Percentiles rank a stretch among this genome's conserved stretches.
Conservation (phyloP, 1,284 basidiomycete species). For the Heterobasidion annosum region DNA sequence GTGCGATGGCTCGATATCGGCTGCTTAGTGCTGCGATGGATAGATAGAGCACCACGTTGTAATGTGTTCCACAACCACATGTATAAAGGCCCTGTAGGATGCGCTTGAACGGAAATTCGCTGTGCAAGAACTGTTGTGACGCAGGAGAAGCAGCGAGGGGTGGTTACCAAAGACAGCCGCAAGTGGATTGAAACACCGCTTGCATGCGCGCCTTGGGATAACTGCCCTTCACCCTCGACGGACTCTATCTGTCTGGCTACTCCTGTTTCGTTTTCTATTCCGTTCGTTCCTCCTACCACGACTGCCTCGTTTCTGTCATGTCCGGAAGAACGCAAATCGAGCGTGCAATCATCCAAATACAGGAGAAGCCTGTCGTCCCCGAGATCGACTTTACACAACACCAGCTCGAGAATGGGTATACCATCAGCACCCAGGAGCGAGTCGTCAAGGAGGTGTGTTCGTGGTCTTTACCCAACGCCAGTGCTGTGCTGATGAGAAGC, state of each 20-base stretch:
- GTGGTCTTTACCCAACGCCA: not conserved
- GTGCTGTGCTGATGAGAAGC: not conserved
- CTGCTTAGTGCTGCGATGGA: too few relatives aligned
- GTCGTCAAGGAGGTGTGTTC: slow-evolving; percentile 71
- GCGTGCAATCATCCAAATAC: slow-evolving; percentile 68
- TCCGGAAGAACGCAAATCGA: slow-evolving; percentile 38
- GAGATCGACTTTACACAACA: slow-evolving; percentile 87
- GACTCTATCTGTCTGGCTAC: not conserved
- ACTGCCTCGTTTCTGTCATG: not conserved
- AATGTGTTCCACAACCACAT: too few relatives aligned
- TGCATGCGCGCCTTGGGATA: not conserved
- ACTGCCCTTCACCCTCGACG: not conserved
- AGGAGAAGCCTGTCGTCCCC: slow-evolving; percentile 51
- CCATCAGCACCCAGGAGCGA: slow-evolving; percentile 80
- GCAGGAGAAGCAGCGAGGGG: not conserved
- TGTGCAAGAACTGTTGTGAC: not conserved
- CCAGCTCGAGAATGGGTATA: slow-evolving; percentile 70
- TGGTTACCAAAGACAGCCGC: not conserved
- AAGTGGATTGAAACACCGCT: not conserved
- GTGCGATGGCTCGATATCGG: too few relatives aligned
- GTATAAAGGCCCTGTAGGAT: too few relatives aligned
- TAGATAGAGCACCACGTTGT: too few relatives aligned
- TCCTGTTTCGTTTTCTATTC: not conserved
- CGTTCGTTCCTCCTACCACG: not conserved
- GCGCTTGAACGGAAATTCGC: not conserved